Conservation (phyloP, 1,284 basidiomycete genomes). For the Puccinia hordei region DNA sequence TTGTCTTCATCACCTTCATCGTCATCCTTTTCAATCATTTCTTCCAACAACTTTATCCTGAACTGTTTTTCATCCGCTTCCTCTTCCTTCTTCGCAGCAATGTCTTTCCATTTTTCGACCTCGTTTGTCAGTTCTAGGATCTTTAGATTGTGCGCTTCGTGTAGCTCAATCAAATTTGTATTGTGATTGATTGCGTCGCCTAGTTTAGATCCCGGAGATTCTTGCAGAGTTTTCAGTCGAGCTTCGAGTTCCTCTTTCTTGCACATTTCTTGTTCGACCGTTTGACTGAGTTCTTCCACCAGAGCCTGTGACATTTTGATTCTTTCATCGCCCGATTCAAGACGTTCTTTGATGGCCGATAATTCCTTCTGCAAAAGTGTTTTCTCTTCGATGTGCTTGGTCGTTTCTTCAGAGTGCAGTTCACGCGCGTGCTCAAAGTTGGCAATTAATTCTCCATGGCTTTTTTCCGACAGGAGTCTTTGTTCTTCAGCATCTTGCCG, state of each 20-base stretch:
- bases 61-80: conserved; percentile 32
- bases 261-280: conserved; percentile 36
- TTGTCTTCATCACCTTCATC: conserved; percentile 13
- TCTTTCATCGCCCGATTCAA: conserved; percentile 13
- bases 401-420: conserved; percentile 27
- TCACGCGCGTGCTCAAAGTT: conserved; percentile 40
- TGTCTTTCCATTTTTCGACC: conserved; percentile 41
- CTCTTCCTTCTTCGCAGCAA: conserved; percentile 30
- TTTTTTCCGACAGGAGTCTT: not conserved
- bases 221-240: conserved; percentile 9
- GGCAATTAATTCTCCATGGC: conserved; percentile 13
- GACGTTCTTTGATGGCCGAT: conserved; percentile 4
- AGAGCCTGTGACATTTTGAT: conserved; percentile 28
- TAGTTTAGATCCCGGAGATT: not conserved
- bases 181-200: not conserved
- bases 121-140: conserved; percentile 29
- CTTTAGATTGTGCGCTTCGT: conserved; percentile 46
- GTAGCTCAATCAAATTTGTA: conserved; percentile 35
- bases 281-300: conserved; percentile 37
- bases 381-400: conserved; percentile 46
- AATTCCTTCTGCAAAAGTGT: conserved; percentile 41
- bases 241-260: conserved; percentile 31
- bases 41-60: conserved; percentile 26
- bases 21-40: conserved; percentile 38
- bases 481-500: conserved; percentile 10